phyloP scores from a whole-genome alignment of 2,329 filamentous ascomycete species.

The Trichophyton mentagrophytes region DNA sequence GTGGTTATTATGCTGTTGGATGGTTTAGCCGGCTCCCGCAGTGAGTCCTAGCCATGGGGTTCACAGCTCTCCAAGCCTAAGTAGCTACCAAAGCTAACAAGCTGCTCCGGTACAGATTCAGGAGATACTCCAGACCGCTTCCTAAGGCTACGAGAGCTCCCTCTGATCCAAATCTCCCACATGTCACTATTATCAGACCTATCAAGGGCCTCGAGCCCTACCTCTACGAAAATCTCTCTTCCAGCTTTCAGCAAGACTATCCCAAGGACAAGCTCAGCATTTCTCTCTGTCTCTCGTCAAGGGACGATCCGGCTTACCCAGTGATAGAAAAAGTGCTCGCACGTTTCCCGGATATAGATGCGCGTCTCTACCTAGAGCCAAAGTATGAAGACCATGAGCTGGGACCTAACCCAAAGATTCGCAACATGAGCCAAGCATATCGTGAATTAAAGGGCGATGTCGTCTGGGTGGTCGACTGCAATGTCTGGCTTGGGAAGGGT shows the following conservation, averaged over 20 bases:
- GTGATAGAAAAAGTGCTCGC: constrained; percentile 57
- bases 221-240: constrained; percentile 83
- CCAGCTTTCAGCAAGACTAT: constrained; percentile 73
- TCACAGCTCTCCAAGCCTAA: neutral
- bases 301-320: constrained; percentile 62
- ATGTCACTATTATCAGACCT: constrained; percentile 82
- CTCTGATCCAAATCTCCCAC: constrained; percentile 46
- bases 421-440: constrained; percentile 90
- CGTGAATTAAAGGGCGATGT: constrained; percentile 76
- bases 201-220: constrained; percentile 84
- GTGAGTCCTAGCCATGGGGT: neutral
- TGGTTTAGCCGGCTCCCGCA: neutral
- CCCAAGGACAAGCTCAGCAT: constrained; percentile 63
- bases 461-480: constrained; percentile 92
- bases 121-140: constrained; percentile 39
- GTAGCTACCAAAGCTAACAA: neutral
- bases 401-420: constrained; percentile 95
- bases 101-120: constrained; percentile 34
- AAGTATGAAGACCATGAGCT: constrained; percentile 53
- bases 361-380: constrained; percentile 63
- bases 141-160: constrained; percentile 28
- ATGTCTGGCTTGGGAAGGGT: constrained; percentile 75
- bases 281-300: constrained; percentile 66
- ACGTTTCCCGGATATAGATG: constrained; percentile 62
- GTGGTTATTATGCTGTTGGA: neutral